phyloP scores from a whole-genome alignment of 495 filamentous ascomycete species.

The Penicillium waksmanii region DNA sequence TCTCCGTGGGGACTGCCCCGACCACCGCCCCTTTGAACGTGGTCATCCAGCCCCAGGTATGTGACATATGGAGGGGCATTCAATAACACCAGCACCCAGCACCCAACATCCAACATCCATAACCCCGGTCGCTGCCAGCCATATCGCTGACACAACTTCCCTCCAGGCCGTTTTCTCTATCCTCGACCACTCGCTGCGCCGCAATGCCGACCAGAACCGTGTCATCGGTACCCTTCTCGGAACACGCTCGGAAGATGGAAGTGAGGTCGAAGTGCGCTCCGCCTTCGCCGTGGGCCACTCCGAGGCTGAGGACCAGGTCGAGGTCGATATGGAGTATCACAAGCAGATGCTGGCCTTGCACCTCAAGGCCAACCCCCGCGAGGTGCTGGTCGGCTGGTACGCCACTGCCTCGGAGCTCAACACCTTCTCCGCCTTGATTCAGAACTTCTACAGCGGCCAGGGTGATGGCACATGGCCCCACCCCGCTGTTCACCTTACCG shows the following conservation, averaged over 20 bases:
- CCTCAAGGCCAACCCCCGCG: constrained; percentile 89
- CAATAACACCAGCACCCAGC: neutral
- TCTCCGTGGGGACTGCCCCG: constrained; percentile 72
- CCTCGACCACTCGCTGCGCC: constrained; percentile 92
- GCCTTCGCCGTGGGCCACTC: constrained; percentile 98
- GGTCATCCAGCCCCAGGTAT: constrained; percentile 92
- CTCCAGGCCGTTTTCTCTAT: constrained; percentile 89
- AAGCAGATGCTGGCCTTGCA: constrained; percentile 97
- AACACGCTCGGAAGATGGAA: constrained; percentile 90
- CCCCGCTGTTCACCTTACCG: constrained; percentile 93
- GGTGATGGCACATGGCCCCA: constrained; percentile 96
- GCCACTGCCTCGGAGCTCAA: constrained; percentile 94
- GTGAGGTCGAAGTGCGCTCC: constrained; percentile 91
- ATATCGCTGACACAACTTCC: neutral
- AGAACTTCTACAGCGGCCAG: constrained; percentile 98
- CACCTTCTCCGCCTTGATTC: constrained; percentile 96
- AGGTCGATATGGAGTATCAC: constrained; percentile 99
- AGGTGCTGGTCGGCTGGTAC: constrained; percentile 97
- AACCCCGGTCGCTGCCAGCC: too few species aligned
- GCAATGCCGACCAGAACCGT: constrained; percentile 85
- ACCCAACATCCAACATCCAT: too few species aligned
- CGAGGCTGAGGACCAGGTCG: constrained; percentile 96
- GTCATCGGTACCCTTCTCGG: constrained; percentile 96
- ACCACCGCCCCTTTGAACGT: constrained; percentile 89
- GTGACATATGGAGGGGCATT: constrained; percentile 22